Base-by-base conservation (phyloP, 192 early-diverging fungal genomes). In the Tieghemiomyces parasiticus region DNA sequence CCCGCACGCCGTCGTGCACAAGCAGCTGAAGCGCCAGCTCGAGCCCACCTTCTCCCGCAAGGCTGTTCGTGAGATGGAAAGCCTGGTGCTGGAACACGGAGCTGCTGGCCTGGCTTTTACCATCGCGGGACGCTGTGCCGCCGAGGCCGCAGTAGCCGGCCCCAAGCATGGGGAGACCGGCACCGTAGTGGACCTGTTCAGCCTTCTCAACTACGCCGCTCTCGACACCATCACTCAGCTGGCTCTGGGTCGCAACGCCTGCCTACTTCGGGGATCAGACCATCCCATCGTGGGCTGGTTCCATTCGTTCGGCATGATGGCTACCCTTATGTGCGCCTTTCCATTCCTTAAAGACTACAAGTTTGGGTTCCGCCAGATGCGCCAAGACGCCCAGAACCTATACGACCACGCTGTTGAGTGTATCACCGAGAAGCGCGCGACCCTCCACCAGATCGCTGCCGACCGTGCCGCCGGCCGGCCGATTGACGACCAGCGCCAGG, bases 211-310 rank as follows among this genome's bases (percentile, higher is more conserved):
- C 22, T 26, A 26, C 1, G 9, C 26, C 14, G 16, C 50, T 14
- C 28, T 52, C 22, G 50, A 52, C 9, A 52, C 28, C 25, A 29
- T 29, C 29, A 52, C 50, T 26, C 14, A 25, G 2, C 26, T 52
- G 2, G 29, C 22, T 25, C 26, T 52, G 2, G 50, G 50, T 29
- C n/a, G 28, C 2, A 26, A 14, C 25, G n/a, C 28, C 2, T 16
- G 28, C 50, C 16, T 28, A 13, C 29, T 52, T 20, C 14, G 13
- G 22, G 9, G 16, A 1, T 20, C 22, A 2, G 14, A 29, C 50
- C 50, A 52, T 52, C 50, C 50, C 25, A 52, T 25, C 29, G 14
- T 29, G 22, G 28, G 13, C 2, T 52, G 50, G 50, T 52, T 52
- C 28, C 22, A 25, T 14, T 52, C 50, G 25, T 28, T 52, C 28